These are phyloP conservation scores for Teunomyces atbi DNA, from an alignment of 805 yeast species.

Conservation along the genomic window DNA sequence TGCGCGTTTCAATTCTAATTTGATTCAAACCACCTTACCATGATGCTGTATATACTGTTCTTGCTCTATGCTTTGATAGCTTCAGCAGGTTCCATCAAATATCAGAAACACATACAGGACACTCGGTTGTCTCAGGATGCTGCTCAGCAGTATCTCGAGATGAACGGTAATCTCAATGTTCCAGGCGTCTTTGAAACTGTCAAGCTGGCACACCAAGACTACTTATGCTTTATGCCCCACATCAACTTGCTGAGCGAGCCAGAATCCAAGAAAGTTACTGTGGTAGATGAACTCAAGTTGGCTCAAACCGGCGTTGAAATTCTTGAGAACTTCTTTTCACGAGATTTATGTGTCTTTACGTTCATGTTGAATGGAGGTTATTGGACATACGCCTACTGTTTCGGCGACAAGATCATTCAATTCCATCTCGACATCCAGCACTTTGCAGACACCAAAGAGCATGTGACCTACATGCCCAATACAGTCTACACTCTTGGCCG, in stretches of 20 bases:
- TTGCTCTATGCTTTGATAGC: constrained; percentile 2
- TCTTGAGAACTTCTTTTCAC: constrained; percentile 17
- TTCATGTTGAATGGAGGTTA: constrained; percentile 38
- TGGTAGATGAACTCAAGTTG: constrained; percentile 11
- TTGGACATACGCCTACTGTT: constrained; percentile 55
- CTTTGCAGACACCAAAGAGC: constrained; percentile 23
- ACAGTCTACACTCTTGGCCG: constrained; percentile 36
- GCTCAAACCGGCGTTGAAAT: constrained; percentile 15
- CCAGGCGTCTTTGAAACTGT: neutral
- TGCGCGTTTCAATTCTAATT: neutral
- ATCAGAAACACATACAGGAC: neutral
- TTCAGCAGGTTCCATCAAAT: neutral
- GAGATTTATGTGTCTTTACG: constrained; percentile 22
- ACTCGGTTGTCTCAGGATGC: neutral
- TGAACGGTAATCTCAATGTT: neutral
- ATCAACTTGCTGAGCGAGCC: neutral
- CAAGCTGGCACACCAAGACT: constrained; percentile 6
- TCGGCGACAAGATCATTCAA: constrained; percentile 48
- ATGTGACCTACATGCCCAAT: constrained; percentile 31
- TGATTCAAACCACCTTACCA: neutral
- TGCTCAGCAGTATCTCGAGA: neutral
- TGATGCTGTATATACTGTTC: constrained; percentile 1
- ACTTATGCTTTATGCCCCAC: constrained; percentile 22
- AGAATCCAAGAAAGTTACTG: neutral
- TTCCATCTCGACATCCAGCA: constrained; percentile 37